A percentile compares a stretch with the other conserved stretches of the same genome.
These are phyloP conservation scores for Ogataea hybrid DNA, from an alignment of 1,139 yeast species.

Conservation along the genomic window DNA sequence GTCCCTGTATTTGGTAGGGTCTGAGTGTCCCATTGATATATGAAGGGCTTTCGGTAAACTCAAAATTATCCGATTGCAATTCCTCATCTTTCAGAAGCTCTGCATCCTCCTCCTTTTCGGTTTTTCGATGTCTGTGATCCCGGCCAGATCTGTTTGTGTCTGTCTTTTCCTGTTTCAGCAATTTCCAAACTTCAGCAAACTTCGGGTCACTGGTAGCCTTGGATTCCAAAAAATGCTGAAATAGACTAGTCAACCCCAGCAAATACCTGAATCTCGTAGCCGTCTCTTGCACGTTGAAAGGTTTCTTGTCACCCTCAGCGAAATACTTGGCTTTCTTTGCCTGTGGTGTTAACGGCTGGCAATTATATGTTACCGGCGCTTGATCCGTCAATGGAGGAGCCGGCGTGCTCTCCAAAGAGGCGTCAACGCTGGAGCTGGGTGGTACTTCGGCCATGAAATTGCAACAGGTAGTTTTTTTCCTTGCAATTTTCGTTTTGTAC, in stretches of 20 bases:
- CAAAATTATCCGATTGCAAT: slow-evolving; percentile 42
- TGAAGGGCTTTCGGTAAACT: slow-evolving; percentile 64
- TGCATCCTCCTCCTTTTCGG: slow-evolving; percentile 58
- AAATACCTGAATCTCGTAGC: slow-evolving; percentile 64
- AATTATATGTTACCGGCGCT: slow-evolving; percentile 18
- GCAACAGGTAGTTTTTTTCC: slow-evolving; percentile 1
- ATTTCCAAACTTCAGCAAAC: slow-evolving; percentile 47
- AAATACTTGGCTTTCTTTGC: slow-evolving; percentile 39
- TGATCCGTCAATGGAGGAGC: slow-evolving; percentile 3
- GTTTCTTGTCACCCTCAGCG: slow-evolving; percentile 45
- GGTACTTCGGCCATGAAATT: slow-evolving; percentile 9
- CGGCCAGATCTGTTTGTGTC: slow-evolving; percentile 14
- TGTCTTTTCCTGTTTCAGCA: slow-evolving; percentile 37
- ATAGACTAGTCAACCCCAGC: slow-evolving; percentile 63
- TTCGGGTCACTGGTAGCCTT: slow-evolving; percentile 64
- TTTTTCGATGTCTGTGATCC: slow-evolving; percentile 40
- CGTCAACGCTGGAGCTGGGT: slow-evolving; percentile 12
- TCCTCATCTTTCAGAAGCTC: slow-evolving; percentile 55
- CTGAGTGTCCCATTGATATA: slow-evolving; percentile 63
- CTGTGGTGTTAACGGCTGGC: slow-evolving; percentile 9
- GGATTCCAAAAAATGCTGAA: slow-evolving; percentile 64
- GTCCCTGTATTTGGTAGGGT: slow-evolving; percentile 89
- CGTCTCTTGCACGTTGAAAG: slow-evolving; percentile 51
- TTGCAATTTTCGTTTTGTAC: slow-evolving; percentile 2
- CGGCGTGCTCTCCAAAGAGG: slow-evolving; percentile 13